These are phyloP conservation scores for Acrodontium crateriforme DNA, from an alignment of 2,329 filamentous ascomycete genomes.

Conservation along the genomic window DNA sequence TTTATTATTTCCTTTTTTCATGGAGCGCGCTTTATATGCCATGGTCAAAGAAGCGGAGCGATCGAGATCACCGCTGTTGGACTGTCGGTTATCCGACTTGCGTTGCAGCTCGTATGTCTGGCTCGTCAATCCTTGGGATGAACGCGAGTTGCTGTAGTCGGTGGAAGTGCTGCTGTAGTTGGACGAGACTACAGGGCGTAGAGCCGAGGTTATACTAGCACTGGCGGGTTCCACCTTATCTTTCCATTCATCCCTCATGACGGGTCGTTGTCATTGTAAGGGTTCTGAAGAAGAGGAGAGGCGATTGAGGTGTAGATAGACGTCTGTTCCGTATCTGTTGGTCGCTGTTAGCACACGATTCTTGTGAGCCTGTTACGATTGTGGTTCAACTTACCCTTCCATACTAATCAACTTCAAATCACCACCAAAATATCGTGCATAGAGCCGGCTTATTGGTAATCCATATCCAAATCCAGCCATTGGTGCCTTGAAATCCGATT, in stretches of 20 bases:
- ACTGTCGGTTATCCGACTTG: constrained; percentile 14
- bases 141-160: constrained; percentile 14
- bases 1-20: constrained; percentile 29
- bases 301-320: constrained; percentile 94
- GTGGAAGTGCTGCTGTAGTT: constrained; percentile 18
- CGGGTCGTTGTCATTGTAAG: constrained; percentile 80
- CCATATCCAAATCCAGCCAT: constrained; percentile 99
- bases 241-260: constrained; percentile 62
- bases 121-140: not conserved
- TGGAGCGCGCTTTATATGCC: constrained; percentile 42
- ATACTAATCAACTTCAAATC: constrained; percentile 97
- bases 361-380: not conserved
- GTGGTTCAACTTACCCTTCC: constrained; percentile 65
- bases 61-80: constrained; percentile 19
- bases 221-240: no score
- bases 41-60: constrained; percentile 33
- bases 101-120: not conserved
- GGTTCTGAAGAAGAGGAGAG: constrained; percentile 92
- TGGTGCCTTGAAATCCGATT: constrained; percentile 96
- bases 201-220: constrained; percentile 3
- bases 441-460: constrained; percentile 81
- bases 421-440: constrained; percentile 93
- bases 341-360: not conserved
- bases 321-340: constrained; percentile 83
- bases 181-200: constrained; percentile 4